phyloP scores from a whole-genome alignment of 208 protist genomes.

The Leishmania lainsoni region DNA sequence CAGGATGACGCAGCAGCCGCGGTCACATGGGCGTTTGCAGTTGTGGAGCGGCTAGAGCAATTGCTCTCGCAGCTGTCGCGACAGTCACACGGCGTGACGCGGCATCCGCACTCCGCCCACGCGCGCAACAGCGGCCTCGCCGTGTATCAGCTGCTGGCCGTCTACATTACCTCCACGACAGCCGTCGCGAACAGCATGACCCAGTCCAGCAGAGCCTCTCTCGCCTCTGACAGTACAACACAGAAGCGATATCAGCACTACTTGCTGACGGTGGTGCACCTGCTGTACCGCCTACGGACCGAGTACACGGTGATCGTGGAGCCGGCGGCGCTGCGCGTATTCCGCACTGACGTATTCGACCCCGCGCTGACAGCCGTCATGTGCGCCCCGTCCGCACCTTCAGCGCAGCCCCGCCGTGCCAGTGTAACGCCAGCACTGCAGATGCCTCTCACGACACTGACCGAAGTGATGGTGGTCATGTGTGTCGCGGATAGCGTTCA shows the following conservation, averaged over 20 bases:
- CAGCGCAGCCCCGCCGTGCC: neutral
- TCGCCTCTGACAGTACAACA: conserved; percentile 2
- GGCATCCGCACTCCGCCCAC: conserved; percentile 45
- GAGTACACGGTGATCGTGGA: conserved; percentile 66
- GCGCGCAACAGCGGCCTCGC: conserved; percentile 43
- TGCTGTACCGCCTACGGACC: conserved; percentile 58
- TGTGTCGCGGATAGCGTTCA: conserved; percentile 67
- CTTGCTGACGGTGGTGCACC: conserved; percentile 57
- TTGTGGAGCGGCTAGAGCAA: conserved; percentile 57
- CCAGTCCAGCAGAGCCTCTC: neutral
- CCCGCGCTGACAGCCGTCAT: conserved; percentile 57
- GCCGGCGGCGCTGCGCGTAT: conserved; percentile 52
- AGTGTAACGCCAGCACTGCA: conserved; percentile 11
- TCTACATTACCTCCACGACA: conserved; percentile 53
- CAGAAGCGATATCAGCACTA: conserved; percentile 41
- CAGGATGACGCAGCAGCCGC: neutral
- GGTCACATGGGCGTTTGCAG: conserved; percentile 27
- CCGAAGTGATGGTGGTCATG: conserved; percentile 78
- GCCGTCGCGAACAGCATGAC: conserved; percentile 18
- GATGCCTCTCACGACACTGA: conserved; percentile 54
- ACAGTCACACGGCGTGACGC: conserved; percentile 33
- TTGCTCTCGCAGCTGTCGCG: conserved; percentile 41
- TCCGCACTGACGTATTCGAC: conserved; percentile 66
- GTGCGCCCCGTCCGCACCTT: neutral
- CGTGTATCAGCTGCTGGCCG: conserved; percentile 66